A percentile compares a stretch with the other conserved stretches of the same genome.
Evolutionary conservation across 2,329 filamentous ascomycete species (phyloP).

Genomic region (Teratosphaeria viscida): DNA sequence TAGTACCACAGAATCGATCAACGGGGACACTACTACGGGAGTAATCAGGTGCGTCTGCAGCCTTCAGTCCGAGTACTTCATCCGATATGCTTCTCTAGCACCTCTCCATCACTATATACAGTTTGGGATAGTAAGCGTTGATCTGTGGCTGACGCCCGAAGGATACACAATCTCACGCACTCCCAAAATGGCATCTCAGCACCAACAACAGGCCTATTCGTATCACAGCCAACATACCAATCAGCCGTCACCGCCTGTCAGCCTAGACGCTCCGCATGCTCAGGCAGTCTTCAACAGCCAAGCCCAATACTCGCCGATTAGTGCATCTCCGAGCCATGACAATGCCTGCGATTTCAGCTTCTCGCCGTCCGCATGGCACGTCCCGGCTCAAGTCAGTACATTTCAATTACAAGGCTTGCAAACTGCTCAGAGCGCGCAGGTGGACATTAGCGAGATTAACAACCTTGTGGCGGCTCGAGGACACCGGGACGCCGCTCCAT

Average conservation of each 20-base stretch:
- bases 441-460: background rate
- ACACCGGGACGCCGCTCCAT: background rate
- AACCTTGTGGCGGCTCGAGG: background rate
- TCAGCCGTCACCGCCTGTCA: background rate
- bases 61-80: background rate
- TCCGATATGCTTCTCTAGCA: background rate
- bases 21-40: background rate
- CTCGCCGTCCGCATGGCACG: background rate
- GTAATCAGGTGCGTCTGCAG: background rate
- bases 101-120: background rate
- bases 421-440: background rate
- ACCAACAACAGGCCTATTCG: background rate
- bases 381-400: background rate
- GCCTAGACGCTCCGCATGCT: background rate
- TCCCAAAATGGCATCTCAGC: background rate
- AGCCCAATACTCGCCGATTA: background rate
- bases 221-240: background rate
- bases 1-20: background rate
- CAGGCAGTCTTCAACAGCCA: background rate
- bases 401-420: background rate
- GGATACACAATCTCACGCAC: background rate
- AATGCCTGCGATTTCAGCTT: background rate
- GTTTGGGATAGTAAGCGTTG: background rate
- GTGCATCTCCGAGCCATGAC: background rate
- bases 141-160: background rate